Conservation (phyloP, 2,329 filamentous ascomycete species). For the Arthroderma sp. region DNA sequence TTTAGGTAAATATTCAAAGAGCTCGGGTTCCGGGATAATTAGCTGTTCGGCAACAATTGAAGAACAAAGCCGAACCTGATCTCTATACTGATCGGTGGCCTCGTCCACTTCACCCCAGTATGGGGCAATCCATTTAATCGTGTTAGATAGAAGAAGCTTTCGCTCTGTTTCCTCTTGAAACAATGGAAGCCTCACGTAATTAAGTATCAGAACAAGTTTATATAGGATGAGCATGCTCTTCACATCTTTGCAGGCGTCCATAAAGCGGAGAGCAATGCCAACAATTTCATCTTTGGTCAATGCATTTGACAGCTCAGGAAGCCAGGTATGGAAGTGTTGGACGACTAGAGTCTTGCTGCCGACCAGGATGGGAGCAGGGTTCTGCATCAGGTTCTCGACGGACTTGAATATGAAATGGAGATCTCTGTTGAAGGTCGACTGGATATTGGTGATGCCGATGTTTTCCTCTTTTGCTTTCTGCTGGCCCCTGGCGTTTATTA, state of each 20-base stretch:
- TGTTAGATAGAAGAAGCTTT: constrained; percentile 62
- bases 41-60: constrained; percentile 82
- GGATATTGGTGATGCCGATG: constrained; percentile 63
- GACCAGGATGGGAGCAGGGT: constrained; percentile 68
- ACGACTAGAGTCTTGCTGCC: constrained; percentile 91
- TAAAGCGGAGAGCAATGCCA: constrained; percentile 81
- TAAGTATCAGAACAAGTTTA: constrained; percentile 83
- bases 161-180: constrained; percentile 70
- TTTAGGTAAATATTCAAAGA: constrained; percentile 80
- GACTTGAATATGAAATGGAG: constrained; percentile 79
- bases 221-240: constrained; percentile 87
- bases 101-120: constrained; percentile 73
- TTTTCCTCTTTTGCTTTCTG: constrained; percentile 80
- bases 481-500: constrained; percentile 74
- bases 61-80: constrained; percentile 86
- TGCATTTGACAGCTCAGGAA: constrained; percentile 73
- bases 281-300: constrained; percentile 74
- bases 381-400: constrained; percentile 79
- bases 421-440: constrained; percentile 67
- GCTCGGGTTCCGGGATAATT: constrained; percentile 62
- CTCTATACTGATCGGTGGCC: constrained; percentile 74
- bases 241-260: constrained; percentile 76
- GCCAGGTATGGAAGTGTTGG: constrained; percentile 92
- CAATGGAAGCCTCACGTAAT: constrained; percentile 69
- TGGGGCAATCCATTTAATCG: constrained; percentile 77